Conservation (phyloP, 2,329 filamentous ascomycete species). For the Bipolaris gigantea region DNA sequence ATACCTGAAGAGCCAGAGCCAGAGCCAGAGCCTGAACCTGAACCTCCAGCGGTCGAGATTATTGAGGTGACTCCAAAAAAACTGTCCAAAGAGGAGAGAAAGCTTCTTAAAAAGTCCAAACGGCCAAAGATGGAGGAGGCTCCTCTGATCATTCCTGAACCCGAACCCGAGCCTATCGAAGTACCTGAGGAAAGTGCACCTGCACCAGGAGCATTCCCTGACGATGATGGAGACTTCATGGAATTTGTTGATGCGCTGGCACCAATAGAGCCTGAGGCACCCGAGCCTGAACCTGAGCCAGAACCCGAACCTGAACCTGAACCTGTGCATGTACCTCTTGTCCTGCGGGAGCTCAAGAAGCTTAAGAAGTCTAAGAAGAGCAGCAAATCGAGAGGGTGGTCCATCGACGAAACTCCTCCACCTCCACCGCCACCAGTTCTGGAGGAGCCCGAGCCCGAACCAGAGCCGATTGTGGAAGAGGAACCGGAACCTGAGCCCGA, state of each 20-base stretch:
- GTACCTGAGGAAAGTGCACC: conserved; percentile 41
- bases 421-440: conserved; percentile 28
- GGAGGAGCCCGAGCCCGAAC: conserved; percentile 14
- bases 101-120: conserved; percentile 29
- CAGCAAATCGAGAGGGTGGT: conserved; percentile 62
- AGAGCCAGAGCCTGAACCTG: conserved; percentile 29
- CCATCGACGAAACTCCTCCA: conserved; percentile 36
- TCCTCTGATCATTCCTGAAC: conserved; percentile 33
- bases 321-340: conserved; percentile 16
- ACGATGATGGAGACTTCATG: conserved; percentile 47
- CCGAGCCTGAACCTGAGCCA: conserved; percentile 29
- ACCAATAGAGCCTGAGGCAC: conserved; percentile 17
- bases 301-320: conserved; percentile 22
- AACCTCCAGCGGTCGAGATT: conserved; percentile 33
- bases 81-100: conserved; percentile 30
- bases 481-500: conserved; percentile 30
- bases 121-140: conserved; percentile 28
- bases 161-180: conserved; percentile 39
- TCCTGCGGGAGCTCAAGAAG: conserved; percentile 22
- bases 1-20: not conserved
- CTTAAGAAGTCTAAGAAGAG: conserved; percentile 35
- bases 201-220: conserved; percentile 52
- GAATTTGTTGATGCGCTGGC: conserved; percentile 24
- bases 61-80: conserved; percentile 35
- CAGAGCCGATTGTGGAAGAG: conserved; percentile 33